Evolutionary conservation across 1,139 yeast genomes (phyloP), one percentile per base, ranked within the genome.

Genomic region (Spencermartinsiella ligniputridi): DNA sequence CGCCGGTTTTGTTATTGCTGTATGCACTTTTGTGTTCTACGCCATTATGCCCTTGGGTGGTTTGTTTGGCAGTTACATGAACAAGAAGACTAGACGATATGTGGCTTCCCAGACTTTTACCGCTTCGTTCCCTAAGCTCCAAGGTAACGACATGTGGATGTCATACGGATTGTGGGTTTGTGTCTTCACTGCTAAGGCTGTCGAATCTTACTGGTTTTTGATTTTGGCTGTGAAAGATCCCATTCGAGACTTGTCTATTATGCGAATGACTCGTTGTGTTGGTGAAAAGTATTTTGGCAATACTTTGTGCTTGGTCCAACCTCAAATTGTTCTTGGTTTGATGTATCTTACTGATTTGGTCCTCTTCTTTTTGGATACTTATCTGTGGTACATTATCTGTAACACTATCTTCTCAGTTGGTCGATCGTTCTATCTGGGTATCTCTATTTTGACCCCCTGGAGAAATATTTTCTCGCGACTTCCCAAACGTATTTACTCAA

Each of bases 371-470:
- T 79, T 92, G 76, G 98, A 92, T 84, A 88, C 97, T 55, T 92
- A 88, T 69, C 79, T 92, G 84, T 92, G 98, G 97, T 92, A 90
- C 77, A 90, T 92, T 76, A 76, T 92, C 58, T 83, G 87, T 68
- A 92, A 90, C 79, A 85, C 96, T 69, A 78, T 88, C 58, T 89
- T 87, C 78, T 90, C 97, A 51, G 89, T 92, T 62, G 97, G 96
- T 60, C 87, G 96, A 67, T 92, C 97, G 21, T 92, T 92, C 78
- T 92, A 90, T 76, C 77, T 92, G 69, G 98, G 98, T 83, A 89
- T 92, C 61, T 92, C 97, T 42, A 90, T 92, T 56, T 83, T 90
- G 76, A 92, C 98, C 45, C 98, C 98, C 51, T 92, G 98, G 98
- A 85, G 97, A 81, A 92, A 92, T 68, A 90, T 92, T 61, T 92